Conservation (phyloP, 208 protist genomes). For the Leishmania gerbilli region DNA sequence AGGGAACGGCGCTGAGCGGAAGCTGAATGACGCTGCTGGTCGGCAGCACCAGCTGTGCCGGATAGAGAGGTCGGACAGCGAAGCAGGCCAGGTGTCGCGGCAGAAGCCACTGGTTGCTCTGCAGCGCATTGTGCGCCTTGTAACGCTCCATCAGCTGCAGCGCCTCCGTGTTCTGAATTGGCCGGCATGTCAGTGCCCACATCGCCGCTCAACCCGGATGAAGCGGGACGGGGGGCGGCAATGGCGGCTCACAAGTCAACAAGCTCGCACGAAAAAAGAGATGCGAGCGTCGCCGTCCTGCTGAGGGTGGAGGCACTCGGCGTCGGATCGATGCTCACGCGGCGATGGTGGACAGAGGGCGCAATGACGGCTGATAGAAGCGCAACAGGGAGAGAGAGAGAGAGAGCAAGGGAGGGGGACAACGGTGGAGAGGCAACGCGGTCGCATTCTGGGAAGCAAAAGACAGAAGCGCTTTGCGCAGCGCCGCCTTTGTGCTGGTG, state of each 20-base stretch:
- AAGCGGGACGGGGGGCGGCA: neutral
- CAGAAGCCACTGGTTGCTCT: constrained; percentile 51
- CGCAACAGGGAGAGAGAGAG: neutral
- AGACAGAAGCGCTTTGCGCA: neutral
- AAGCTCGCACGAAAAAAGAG: neutral
- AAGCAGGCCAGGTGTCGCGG: constrained; percentile 36
- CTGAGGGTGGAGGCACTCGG: neutral
- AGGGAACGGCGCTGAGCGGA: constrained; percentile 33
- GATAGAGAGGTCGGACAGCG: constrained; percentile 18
- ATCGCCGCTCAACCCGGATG: constrained; percentile 6
- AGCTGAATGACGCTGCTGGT: constrained; percentile 8
- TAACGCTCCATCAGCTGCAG: constrained; percentile 23
- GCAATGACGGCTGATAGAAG: neutral
- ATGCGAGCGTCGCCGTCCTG: neutral
- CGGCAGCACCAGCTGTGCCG: constrained; percentile 32
- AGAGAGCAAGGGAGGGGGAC: neutral
- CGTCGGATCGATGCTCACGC: neutral
- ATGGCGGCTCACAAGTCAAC: too few species aligned
- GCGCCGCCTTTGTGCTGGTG: neutral
- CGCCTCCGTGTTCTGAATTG: constrained; percentile 31
- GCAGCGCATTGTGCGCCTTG: constrained; percentile 19
- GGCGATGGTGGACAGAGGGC: neutral
- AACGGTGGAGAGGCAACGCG: neutral
- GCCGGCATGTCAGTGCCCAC: constrained; percentile 44
- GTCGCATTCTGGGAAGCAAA: neutral